These are phyloP conservation scores for Aphanomyces stellatus DNA, from an alignment of 352 stramenopile genomes.

Conservation along the genomic window DNA sequence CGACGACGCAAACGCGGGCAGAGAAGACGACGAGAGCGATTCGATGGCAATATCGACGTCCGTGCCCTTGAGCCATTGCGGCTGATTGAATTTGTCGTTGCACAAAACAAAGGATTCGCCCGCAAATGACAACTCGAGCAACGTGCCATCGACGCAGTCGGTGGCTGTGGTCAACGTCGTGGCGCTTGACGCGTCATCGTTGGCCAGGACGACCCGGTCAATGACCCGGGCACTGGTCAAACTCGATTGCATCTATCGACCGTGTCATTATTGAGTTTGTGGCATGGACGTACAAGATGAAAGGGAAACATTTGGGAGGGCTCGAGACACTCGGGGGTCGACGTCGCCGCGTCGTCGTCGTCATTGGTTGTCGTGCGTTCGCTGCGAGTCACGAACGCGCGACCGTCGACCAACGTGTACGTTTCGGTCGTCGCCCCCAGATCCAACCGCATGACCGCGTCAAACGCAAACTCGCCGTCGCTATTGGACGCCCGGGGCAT, in stretches of 20 bases:
- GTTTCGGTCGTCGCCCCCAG: not conserved
- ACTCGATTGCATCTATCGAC: too few relatives aligned
- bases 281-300: not conserved
- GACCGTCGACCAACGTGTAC: not conserved
- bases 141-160: constrained; percentile 17
- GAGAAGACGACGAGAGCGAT: constrained; percentile 9
- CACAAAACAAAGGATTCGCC: constrained; percentile 31
- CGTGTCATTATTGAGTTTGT: too few relatives aligned
- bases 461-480: not conserved
- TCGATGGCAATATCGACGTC: constrained; percentile 21
- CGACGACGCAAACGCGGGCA: too few relatives aligned
- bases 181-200: too few relatives aligned
- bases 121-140: constrained; percentile 27
- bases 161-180: not conserved
- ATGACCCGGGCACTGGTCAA: constrained; percentile 1
- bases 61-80: constrained; percentile 19
- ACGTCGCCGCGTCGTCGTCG: too few relatives aligned
- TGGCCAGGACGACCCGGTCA: not conserved
- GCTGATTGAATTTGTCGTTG: constrained; percentile 12
- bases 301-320: not conserved
- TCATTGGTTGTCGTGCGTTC: not conserved
- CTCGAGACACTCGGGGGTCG: not conserved
- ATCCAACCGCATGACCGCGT: not conserved
- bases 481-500: not conserved
- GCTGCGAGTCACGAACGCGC: not conserved